Base-by-base conservation (phyloP, 805 yeast species). In the Metschnikowia continentalis region DNA sequence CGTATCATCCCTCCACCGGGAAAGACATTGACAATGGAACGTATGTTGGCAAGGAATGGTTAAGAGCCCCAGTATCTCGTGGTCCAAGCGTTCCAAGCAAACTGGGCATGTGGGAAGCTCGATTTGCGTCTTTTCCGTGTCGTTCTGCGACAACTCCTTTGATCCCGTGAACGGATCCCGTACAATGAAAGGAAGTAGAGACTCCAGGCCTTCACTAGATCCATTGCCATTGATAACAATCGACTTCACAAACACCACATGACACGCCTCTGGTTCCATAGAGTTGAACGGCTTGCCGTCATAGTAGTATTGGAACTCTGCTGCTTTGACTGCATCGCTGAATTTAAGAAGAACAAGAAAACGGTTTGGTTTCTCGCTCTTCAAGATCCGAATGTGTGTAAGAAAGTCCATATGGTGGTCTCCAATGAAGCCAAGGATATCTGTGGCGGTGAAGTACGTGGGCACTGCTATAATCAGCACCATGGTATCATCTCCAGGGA, bases 41-140 rank as follows among this genome's bases (percentile, higher is more conserved):
- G 96, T 88, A 64, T 90, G 97, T 63, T 89, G 96, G 55, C 97
- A 91, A 2, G 94, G 90, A 33, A 88, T 90, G 0, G 97, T 91
- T 5, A 90, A 69, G 10, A 90, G 72, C 0, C 97, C 97, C 0
- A 96, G 83, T 3, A 86, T 73, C 20, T 79, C 80, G 1, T 90
- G 75, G 62, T 90, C 97, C 85, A 90, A 83, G 53, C 95, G 73
- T 60, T 90, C 97, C 15, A 90, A 71, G 62, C 97, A 90, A 0
- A 90, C 97, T 0, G 97, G 97, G 62, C 97, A 90, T 0, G 94
- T 87, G 0, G 97, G 96, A 32, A 90, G 72, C 64, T 90, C 97
- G 6, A 77, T 67, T 4, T 70, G 61, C 11, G 41, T 41, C 11
- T 36, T 10, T 30, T 23, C 22, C 6, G 41, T 14, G 3, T 32